These are phyloP conservation scores for Tolypocladium pustulatum DNA, from an alignment of 2,329 filamentous ascomycete species.

Conservation along the genomic window DNA sequence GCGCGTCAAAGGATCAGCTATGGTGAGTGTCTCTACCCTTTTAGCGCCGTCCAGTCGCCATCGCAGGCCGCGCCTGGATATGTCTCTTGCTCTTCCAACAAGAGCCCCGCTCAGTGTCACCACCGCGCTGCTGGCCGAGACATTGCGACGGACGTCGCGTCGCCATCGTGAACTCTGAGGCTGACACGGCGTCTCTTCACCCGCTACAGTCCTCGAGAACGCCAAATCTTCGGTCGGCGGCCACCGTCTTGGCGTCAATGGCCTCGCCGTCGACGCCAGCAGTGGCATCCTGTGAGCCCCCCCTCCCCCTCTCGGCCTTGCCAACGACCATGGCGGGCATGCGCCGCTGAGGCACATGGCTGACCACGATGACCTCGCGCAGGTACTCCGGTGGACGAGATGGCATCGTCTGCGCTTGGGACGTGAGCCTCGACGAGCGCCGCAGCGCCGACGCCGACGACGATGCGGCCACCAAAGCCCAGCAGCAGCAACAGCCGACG, in stretches of 20 bases:
- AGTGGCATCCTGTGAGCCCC: slow-evolving; percentile 72
- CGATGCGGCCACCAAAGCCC: slow-evolving; percentile 16
- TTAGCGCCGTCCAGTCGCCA: not conserved
- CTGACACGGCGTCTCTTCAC: slow-evolving; percentile 1
- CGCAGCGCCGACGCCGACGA: slow-evolving; percentile 14
- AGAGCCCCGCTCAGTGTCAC: not conserved
- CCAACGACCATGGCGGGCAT: not conserved
- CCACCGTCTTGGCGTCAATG: slow-evolving; percentile 90
- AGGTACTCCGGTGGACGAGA: slow-evolving; percentile 96
- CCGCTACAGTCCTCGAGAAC: slow-evolving; percentile 43
- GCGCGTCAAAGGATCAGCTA: slow-evolving; percentile 61
- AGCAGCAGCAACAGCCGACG: slow-evolving; percentile 22
- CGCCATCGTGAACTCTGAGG: not conserved
- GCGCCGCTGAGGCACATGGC: not conserved
- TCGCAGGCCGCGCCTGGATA: not conserved
- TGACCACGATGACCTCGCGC: slow-evolving; percentile 6
- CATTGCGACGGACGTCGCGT: not conserved
- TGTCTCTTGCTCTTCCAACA: not conserved
- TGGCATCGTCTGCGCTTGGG: slow-evolving; percentile 92
- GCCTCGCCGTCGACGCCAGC: slow-evolving; percentile 73
- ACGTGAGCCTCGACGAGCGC: slow-evolving; percentile 63
- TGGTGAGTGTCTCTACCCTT: slow-evolving; percentile 31
- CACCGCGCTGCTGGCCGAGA: not conserved
- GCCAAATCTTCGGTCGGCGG: slow-evolving; percentile 56
- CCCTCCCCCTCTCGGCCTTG: not conserved